A percentile compares a stretch with the other conserved stretches of the same genome.
Conservation (phyloP, 257 asterid species). For the Parsonsia alboflavescens region DNA sequence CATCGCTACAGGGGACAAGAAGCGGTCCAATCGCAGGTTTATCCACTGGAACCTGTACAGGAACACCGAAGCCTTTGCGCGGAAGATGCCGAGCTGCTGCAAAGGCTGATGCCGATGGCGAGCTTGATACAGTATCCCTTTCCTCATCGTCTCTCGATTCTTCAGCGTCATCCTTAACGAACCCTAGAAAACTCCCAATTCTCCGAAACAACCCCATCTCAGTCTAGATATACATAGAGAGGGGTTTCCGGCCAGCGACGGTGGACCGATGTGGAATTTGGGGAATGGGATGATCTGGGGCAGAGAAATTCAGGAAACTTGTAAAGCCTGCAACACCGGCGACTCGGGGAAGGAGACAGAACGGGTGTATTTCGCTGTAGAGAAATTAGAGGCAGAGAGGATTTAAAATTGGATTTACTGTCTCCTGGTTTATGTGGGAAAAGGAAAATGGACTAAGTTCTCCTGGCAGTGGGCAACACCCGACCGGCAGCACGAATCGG, state of each 20-base stretch:
- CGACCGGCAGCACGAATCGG: too few species aligned
- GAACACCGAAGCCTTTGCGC: slow-evolving; percentile 75
- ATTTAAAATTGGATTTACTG: not conserved
- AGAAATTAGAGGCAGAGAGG: not conserved
- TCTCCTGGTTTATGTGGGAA: too few species aligned
- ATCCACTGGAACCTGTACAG: slow-evolving; percentile 65
- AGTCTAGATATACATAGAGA: not conserved
- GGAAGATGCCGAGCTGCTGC: slow-evolving; percentile 43
- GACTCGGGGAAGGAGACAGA: not conserved
- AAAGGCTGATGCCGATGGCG: slow-evolving; percentile 7
- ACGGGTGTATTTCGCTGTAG: not conserved
- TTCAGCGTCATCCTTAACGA: slow-evolving; percentile 50
- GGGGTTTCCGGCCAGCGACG: not conserved
- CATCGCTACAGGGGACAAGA: slow-evolving; percentile 56
- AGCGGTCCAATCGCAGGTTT: slow-evolving; percentile 36
- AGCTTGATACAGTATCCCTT: slow-evolving; percentile 24
- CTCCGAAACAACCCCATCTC: slow-evolving; percentile 54
- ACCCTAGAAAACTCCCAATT: slow-evolving; percentile 57
- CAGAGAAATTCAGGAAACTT: slow-evolving; percentile 3
- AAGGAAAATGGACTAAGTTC: too few species aligned
- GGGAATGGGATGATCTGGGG: not conserved
- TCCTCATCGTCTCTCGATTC: slow-evolving; percentile 29
- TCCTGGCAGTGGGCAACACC: too few species aligned
- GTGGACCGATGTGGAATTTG: not conserved
- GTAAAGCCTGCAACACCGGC: not conserved